Conservation (phyloP, 148 eudicot genomes). For the Talinum fruticosum region DNA sequence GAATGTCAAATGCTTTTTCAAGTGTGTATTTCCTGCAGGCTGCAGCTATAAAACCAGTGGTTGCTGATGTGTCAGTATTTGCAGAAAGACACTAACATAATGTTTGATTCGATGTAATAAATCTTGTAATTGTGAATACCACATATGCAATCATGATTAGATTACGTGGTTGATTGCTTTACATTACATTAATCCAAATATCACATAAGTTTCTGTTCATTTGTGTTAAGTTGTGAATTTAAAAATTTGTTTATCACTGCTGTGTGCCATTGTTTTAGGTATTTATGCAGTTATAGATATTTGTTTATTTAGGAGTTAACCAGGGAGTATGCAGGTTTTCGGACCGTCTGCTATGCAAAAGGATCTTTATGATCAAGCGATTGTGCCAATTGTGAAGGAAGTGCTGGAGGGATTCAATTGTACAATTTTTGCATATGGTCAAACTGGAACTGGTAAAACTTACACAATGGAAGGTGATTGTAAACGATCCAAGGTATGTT, state of each 20-base stretch:
- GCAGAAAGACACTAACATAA: not conserved
- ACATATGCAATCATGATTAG: no score
- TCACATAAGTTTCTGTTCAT: not conserved
- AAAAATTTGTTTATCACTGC: not conserved
- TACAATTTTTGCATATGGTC: slow-evolving; percentile 98
- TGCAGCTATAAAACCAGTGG: not conserved
- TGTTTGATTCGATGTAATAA: no score
- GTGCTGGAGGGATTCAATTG: slow-evolving; percentile 97
- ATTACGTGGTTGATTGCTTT: no score
- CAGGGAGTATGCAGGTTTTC: slow-evolving; percentile 58
- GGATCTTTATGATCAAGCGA: slow-evolving; percentile 90
- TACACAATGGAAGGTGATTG: slow-evolving; percentile 99
- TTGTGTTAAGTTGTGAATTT: not conserved
- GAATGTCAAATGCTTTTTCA: no score
- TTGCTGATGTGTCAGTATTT: not conserved
- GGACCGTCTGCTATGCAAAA: slow-evolving; percentile 82
- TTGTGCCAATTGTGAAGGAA: slow-evolving; percentile 84
- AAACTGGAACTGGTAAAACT: slow-evolving; percentile 98
- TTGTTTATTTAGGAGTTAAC: not conserved
- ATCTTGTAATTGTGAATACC: no score
- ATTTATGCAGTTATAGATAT: not conserved
- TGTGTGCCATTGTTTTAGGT: not conserved
- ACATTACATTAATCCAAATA: no score
- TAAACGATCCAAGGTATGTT: slow-evolving; percentile 71
- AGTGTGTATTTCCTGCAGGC: no score